A percentile compares a stretch with the other conserved stretches of the same genome.
Evolutionary conservation across 1,284 basidiomycete species (phyloP).

Genomic region (Retiboletus flavoniger): DNA sequence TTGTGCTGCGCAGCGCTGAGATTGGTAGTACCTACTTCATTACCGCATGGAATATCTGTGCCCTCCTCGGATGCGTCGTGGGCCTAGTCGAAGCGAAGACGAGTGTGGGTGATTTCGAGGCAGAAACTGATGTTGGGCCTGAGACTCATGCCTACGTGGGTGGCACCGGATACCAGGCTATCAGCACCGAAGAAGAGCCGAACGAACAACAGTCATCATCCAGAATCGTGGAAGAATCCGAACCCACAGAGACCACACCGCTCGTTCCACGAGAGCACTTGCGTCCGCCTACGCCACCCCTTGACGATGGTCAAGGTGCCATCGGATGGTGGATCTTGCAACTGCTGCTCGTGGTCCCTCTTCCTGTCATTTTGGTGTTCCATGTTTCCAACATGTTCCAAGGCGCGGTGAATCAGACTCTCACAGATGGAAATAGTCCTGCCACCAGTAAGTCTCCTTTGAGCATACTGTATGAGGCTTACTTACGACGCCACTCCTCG

Average conservation of each 20-base stretch:
- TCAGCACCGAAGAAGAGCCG: conserved; percentile 17
- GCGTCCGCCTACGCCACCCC: neutral
- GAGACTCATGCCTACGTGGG: conserved; percentile 12
- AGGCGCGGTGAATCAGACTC: conserved; percentile 54
- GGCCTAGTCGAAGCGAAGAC: conserved; percentile 42
- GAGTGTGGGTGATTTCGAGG: conserved; percentile 23
- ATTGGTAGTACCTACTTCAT: conserved; percentile 58
- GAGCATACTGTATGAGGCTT: neutral
- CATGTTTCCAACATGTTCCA: conserved; percentile 55
- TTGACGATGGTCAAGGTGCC: conserved; percentile 37
- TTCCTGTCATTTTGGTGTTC: conserved; percentile 56
- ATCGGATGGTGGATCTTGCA: conserved; percentile 66
- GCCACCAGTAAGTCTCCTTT: conserved; percentile 42
- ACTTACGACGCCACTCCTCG: conserved; percentile 4
- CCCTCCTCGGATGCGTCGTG: conserved; percentile 49
- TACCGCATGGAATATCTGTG: conserved; percentile 54
- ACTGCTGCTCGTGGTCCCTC: conserved; percentile 53
- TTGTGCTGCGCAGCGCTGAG: conserved; percentile 41
- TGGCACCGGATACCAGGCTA: conserved; percentile 30
- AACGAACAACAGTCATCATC: conserved; percentile 14
- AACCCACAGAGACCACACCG: conserved; percentile 51
- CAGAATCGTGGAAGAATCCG: conserved; percentile 33
- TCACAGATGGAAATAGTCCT: conserved; percentile 62
- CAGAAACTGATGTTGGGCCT: conserved; percentile 3
- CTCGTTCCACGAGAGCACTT: conserved; percentile 40